phyloP scores from a whole-genome alignment of 306 rosid species.

The Medicago truncatula region MtrunA17r5.0-ANR NC_053047.1:10654001-10654500 shows the following conservation, averaged over 20 bases:
- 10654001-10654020: neutral
- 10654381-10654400: neutral
- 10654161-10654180: too few species aligned
- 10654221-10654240: too few species aligned
- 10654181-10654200: too few species aligned
- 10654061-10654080: neutral
- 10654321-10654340: neutral
- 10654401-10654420: neutral
- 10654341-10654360: neutral
- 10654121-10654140: neutral
- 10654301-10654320: neutral
- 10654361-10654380: neutral
- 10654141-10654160: neutral
- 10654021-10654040: neutral
- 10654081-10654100: neutral
- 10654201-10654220: too few species aligned
- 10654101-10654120: neutral
- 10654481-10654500: conserved; percentile 2
- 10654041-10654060: neutral
- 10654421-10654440: neutral
- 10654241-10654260: neutral
- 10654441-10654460: neutral
- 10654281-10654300: neutral
- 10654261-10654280: neutral
- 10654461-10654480: neutral